Evolutionary conservation across 176 grass and related monocot genomes (phyloP).

Genomic region (Carex cristatella): DNA sequence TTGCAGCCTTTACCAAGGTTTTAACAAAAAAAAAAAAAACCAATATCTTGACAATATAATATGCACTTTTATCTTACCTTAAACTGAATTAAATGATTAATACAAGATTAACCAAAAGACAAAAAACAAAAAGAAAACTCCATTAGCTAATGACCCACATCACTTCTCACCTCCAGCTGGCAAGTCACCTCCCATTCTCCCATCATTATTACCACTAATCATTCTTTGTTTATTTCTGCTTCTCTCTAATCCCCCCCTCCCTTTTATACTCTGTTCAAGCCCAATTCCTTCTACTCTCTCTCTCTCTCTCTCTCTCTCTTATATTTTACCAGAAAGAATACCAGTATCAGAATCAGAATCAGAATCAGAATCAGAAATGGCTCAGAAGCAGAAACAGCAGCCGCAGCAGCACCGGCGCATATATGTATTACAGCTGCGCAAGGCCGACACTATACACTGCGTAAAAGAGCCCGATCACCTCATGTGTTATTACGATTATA

Average conservation of each 20-base stretch:
- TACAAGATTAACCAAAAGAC: not conserved
- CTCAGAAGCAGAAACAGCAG: not conserved
- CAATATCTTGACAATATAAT: not conserved
- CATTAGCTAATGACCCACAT: slow-evolving; percentile 4
- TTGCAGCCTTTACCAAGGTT: no score
- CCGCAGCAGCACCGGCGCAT: slow-evolving; percentile 42
- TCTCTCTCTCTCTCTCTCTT: slow-evolving; percentile 6
- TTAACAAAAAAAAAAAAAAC: no score
- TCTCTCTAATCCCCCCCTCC: not conserved
- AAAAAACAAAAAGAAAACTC: not conserved
- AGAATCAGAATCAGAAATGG: slow-evolving; percentile 15
- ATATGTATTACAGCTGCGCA: slow-evolving; percentile 72
- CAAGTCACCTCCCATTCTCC: not conserved
- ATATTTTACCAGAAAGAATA: not conserved
- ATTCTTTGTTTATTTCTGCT: not conserved
- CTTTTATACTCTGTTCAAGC: not conserved
- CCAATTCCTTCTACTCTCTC: not conserved
- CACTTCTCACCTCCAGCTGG: slow-evolving; percentile 19
- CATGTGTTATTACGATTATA: slow-evolving; percentile 31
- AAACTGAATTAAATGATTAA: not conserved
- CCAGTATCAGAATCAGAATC: not conserved
- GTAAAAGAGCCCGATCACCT: slow-evolving; percentile 10
- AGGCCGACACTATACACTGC: slow-evolving; percentile 53
- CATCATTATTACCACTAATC: slow-evolving; percentile 15
- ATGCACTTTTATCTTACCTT: not conserved